Percentiles rank a stretch among this genome's conserved stretches.
Conservation (phyloP, 2,329 filamentous ascomycete species). For the Botrytis aclada region DNA sequence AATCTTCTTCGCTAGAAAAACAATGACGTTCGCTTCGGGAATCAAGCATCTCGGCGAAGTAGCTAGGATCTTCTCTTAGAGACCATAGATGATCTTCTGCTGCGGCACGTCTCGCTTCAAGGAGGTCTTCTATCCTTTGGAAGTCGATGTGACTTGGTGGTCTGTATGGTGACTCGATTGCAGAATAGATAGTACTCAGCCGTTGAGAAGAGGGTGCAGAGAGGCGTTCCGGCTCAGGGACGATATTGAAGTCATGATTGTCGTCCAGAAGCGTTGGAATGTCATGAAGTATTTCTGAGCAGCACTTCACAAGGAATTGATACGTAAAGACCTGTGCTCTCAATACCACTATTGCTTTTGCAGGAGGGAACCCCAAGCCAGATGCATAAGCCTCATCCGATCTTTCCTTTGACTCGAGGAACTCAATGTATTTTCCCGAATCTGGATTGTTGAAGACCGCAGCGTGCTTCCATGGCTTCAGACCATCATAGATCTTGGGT, state of each 20-base stretch:
- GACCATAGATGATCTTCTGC: conserved; percentile 1
- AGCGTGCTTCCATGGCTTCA: not conserved
- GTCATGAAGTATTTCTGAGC: not conserved
- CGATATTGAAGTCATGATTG: not conserved
- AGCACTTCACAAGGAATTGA: not conserved
- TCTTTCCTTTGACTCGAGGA: not conserved
- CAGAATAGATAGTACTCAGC: not conserved
- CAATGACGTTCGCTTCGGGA: not conserved
- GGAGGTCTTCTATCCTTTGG: not conserved
- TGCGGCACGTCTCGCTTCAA: not conserved
- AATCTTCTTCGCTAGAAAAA: not conserved
- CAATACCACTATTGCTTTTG: not conserved
- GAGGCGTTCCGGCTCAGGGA: not conserved
- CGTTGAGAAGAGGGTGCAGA: not conserved
- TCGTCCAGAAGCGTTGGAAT: not conserved
- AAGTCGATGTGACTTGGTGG: not conserved
- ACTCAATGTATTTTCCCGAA: not conserved
- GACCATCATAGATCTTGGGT: not conserved
- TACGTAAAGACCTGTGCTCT: not conserved
- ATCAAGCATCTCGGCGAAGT: not conserved
- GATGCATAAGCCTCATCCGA: not conserved
- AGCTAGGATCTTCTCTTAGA: not conserved
- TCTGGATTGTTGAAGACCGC: not conserved
- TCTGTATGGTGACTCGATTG: not conserved
- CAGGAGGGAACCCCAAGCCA: not conserved